Evolutionary conservation across 805 yeast species (phyloP).

Genomic region (Lachancea nothofagi): DNA sequence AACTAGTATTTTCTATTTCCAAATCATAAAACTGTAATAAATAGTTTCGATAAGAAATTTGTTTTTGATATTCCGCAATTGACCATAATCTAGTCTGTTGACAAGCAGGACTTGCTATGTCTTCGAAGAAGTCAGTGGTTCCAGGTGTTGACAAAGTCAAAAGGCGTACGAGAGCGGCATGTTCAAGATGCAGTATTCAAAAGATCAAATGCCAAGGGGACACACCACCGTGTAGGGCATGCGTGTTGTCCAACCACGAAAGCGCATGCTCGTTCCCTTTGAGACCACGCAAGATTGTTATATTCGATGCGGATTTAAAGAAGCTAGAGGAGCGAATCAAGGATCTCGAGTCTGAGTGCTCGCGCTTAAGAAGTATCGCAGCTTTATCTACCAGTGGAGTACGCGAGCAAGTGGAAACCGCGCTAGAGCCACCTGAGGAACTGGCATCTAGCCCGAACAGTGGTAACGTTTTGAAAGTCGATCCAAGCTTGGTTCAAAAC

Average conservation of each 20-base stretch:
- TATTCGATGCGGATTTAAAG: constrained; percentile 11
- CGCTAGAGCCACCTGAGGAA: not conserved
- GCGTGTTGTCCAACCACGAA: constrained; percentile 5
- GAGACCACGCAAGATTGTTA: constrained; percentile 8
- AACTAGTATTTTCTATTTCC: too few species aligned
- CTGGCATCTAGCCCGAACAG: not conserved
- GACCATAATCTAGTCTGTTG: too few species aligned
- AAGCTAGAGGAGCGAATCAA: constrained; percentile 15
- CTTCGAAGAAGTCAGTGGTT: not conserved
- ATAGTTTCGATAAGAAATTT: too few species aligned
- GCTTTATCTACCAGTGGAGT: not conserved
- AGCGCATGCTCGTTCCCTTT: constrained; percentile 6
- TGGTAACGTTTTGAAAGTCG: constrained; percentile 6
- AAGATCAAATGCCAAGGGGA: constrained; percentile 11
- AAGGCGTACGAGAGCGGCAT: constrained; percentile 7
- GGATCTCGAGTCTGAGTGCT: constrained; percentile 9
- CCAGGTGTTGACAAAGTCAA: constrained; percentile 3
- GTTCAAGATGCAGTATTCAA: constrained; percentile 8
- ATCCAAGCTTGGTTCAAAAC: constrained; percentile 6
- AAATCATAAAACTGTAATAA: too few species aligned
- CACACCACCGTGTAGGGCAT: constrained; percentile 9
- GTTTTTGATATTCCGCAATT: too few species aligned
- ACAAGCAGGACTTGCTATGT: too few species aligned
- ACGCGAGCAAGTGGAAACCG: not conserved
- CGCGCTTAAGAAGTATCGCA: not conserved